phyloP scores from a whole-genome alignment of 1,284 basidiomycete genomes.

The Cronartium quercuum region DNA sequence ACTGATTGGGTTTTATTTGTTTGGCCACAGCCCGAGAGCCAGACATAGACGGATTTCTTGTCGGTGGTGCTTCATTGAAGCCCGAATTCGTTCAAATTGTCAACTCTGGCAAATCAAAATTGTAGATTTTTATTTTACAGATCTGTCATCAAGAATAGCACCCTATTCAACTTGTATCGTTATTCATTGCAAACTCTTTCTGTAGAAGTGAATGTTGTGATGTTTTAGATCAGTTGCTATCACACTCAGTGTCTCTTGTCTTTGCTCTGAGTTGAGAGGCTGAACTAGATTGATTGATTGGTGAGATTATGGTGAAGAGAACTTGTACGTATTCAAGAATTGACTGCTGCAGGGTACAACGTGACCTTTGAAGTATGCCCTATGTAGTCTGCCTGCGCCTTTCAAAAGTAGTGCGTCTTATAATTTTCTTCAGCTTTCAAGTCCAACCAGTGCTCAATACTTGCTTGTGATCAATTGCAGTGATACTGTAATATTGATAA shows the following conservation, averaged over 20 bases:
- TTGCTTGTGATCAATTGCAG: no score
- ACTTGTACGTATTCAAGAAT: neutral
- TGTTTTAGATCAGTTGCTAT: no score
- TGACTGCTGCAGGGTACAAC: no score
- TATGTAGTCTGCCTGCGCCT: no score
- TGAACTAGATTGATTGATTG: neutral
- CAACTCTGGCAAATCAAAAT: constrained; percentile 34
- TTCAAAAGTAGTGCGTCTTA: no score
- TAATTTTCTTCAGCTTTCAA: no score
- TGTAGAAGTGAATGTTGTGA: constrained; percentile 2
- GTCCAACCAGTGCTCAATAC: no score
- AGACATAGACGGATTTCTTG: constrained; percentile 98
- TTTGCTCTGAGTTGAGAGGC: neutral
- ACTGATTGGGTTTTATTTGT: no score
- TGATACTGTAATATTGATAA: no score
- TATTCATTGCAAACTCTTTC: neutral
- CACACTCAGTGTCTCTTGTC: no score
- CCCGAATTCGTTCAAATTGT: constrained; percentile 59
- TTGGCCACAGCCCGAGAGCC: constrained; percentile 64
- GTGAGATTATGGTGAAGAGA: neutral
- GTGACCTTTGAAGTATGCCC: no score
- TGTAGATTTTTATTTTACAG: constrained; percentile 6
- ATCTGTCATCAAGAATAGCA: neutral
- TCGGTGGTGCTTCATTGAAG: constrained; percentile 95
- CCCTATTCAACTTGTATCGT: neutral